Conservation (phyloP, 2,329 filamentous ascomycete species). For the Hypoxylon sp. region DNA sequence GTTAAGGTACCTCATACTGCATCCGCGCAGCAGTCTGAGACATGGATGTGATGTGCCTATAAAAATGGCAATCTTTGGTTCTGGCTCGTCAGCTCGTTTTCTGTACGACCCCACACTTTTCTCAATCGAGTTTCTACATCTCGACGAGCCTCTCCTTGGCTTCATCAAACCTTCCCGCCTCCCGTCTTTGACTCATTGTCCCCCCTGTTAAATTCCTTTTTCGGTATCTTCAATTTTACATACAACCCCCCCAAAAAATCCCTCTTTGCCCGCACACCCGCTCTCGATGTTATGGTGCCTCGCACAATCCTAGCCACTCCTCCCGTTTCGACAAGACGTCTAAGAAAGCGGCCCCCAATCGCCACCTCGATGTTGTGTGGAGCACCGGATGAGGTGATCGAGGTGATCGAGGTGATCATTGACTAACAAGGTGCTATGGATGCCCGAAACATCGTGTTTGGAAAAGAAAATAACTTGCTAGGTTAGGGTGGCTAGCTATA, state of each 20-base stretch:
- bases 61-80: neutral
- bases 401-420: slow-evolving; percentile 40
- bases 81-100: slow-evolving; percentile 6
- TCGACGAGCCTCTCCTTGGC: slow-evolving; percentile 14
- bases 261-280: slow-evolving; percentile 4
- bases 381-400: slow-evolving; percentile 39
- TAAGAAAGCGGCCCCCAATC: slow-evolving; percentile 34
- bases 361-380: slow-evolving; percentile 36
- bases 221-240: slow-evolving; percentile 14
- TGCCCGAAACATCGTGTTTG: slow-evolving; percentile 15
- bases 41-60: neutral
- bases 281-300: slow-evolving; percentile 21
- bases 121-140: slow-evolving; percentile 26
- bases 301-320: slow-evolving; percentile 25
- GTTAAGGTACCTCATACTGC: neutral
- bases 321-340: slow-evolving; percentile 17
- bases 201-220: neutral
- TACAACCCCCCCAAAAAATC: slow-evolving; percentile 6
- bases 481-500: neutral
- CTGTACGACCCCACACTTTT: slow-evolving; percentile 34
- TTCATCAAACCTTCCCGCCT: slow-evolving; percentile 4
- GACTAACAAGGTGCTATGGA: slow-evolving; percentile 41
- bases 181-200: slow-evolving; percentile 30
- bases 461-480: neutral
- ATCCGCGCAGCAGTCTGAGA: neutral